A percentile compares a stretch with the other conserved stretches of the same genome.
Conservation (phyloP, 257 asterid species). For the Ocimum tenuiflorum region DNA sequence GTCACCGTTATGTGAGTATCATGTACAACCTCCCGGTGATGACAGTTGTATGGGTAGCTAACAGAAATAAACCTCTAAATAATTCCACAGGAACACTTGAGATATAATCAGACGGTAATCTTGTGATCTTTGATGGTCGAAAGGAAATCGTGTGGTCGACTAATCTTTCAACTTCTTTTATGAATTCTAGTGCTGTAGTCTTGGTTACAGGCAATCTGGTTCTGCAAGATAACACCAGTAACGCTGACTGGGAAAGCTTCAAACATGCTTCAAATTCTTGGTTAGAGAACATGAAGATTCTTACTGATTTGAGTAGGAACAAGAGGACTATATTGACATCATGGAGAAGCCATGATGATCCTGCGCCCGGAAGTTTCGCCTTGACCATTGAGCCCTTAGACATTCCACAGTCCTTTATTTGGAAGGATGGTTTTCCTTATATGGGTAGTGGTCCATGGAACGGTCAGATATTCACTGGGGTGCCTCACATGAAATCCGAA, state of each 20-base stretch:
- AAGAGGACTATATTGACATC: constrained; percentile 18
- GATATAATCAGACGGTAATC: constrained; percentile 29
- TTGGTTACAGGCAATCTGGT: constrained; percentile 36
- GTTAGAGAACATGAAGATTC: neutral
- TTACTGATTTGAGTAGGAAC: neutral
- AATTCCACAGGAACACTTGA: constrained; percentile 23
- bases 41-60: constrained; percentile 52
- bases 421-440: constrained; percentile 9
- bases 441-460: constrained; percentile 57
- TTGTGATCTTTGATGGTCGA: constrained; percentile 31
- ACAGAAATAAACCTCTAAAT: constrained; percentile 33
- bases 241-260: constrained; percentile 17
- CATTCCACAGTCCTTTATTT: neutral
- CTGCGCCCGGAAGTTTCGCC: constrained; percentile 41
- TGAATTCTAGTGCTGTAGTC: constrained; percentile 25
- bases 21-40: constrained; percentile 27
- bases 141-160: constrained; percentile 31
- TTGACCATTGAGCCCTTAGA: neutral
- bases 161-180: neutral
- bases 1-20: constrained; percentile 37
- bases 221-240: constrained; percentile 6
- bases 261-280: constrained; percentile 1
- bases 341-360: constrained; percentile 42
- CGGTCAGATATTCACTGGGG: constrained; percentile 35
- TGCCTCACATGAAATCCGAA: constrained; percentile 11